These are phyloP conservation scores for Aureobasidium sp. DNA, from an alignment of 2,329 filamentous ascomycete genomes.

Conservation along the genomic window DNA sequence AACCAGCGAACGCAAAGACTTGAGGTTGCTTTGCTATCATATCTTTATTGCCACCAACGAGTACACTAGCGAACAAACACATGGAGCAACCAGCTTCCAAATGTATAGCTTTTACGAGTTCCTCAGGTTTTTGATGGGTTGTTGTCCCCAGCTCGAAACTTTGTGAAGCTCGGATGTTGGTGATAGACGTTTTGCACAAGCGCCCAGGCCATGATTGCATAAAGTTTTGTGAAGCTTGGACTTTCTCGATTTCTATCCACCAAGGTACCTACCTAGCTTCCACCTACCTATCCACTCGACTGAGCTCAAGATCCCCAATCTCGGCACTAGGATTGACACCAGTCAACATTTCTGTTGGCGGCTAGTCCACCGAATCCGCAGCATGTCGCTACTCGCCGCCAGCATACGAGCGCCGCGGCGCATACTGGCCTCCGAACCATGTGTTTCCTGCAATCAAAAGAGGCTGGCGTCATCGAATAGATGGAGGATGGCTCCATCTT, in stretches of 20 bases:
- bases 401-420: background rate
- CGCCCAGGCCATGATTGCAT: background rate
- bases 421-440: background rate
- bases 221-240: background rate
- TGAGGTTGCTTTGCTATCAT: too few relatives aligned
- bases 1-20: too few relatives aligned
- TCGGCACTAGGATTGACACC: background rate
- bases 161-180: background rate
- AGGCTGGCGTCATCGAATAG: background rate
- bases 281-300: background rate
- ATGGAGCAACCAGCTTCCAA: too few relatives aligned
- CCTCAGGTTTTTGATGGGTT: too few relatives aligned
- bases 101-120: too few relatives aligned
- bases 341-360: background rate
- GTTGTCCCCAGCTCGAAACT: too few relatives aligned
- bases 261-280: background rate
- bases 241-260: background rate
- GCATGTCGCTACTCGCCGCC: constrained; percentile 1
- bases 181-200: background rate
- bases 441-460: background rate
- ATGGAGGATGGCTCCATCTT: background rate
- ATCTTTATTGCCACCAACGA: too few relatives aligned
- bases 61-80: too few relatives aligned
- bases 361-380: background rate
- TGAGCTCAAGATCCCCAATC: too few relatives aligned